Evolutionary conservation across 2,329 filamentous ascomycete genomes (phyloP).

Genomic region (Aspergillus sp.): DNA sequence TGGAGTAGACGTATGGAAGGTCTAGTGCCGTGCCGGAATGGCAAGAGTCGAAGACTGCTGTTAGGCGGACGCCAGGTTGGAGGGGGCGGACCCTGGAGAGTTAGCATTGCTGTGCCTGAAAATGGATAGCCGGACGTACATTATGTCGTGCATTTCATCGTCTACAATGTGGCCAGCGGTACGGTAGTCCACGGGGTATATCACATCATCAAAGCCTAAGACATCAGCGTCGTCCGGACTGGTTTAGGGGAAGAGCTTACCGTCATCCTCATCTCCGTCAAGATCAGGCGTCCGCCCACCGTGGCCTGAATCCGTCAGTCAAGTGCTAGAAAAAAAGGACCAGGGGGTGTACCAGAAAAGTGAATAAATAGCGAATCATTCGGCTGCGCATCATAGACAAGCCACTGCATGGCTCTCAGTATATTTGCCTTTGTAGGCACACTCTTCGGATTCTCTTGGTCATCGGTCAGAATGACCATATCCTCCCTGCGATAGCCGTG

Average conservation of each 20-base stretch:
- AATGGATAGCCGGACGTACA: constrained; percentile 43
- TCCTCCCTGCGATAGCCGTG: constrained; percentile 93
- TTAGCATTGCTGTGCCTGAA: not conserved
- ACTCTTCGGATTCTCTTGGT: constrained; percentile 96
- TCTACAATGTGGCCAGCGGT: constrained; percentile 74
- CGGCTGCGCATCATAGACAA: constrained; percentile 89
- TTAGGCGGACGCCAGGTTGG: constrained; percentile 80
- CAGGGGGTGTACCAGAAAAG: constrained; percentile 72
- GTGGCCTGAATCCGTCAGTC: constrained; percentile 57
- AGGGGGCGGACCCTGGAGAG: constrained; percentile 67
- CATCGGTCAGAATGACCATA: constrained; percentile 95
- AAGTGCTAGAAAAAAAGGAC: not conserved
- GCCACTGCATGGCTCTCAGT: constrained; percentile 93
- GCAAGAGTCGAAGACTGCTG: constrained; percentile 70
- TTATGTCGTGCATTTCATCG: constrained; percentile 75
- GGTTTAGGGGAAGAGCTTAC: constrained; percentile 19
- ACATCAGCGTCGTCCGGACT: not conserved
- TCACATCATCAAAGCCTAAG: constrained; percentile 70
- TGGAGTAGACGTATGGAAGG: constrained; percentile 70
- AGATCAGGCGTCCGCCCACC: constrained; percentile 74
- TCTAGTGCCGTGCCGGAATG: constrained; percentile 70
- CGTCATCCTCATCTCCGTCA: constrained; percentile 78
- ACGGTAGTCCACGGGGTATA: constrained; percentile 76
- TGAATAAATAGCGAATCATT: constrained; percentile 97
- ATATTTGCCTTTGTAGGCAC: constrained; percentile 96